Evolutionary conservation across 768 basidiomycete genomes (phyloP), one percentile per base, ranked within the genome.

Genomic region (Basidioascus undulatus): DNA sequence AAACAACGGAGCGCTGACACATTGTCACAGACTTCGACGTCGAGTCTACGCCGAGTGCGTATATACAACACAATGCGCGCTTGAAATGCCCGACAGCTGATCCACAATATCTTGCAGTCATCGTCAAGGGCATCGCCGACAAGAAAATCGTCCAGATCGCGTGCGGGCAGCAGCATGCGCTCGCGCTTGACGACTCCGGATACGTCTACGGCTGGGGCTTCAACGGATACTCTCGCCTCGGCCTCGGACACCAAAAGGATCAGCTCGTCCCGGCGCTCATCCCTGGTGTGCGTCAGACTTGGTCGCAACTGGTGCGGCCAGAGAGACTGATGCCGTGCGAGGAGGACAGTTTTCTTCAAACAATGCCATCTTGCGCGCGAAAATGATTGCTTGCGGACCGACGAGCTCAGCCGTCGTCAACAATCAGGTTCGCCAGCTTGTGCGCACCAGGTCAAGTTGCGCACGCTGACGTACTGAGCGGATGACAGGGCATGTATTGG

Each of bases 201-300:
- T 56, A 72, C 38, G 74, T 80, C 6, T 79, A 77, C 50, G 74
- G 76, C 6, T 86, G 80, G 78, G 82, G 81, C 5, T 82, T 76
- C 53, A 81, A 80, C 43, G 81, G 61, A 8, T 89, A 92, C 55
- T 86, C 83, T 47, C 72, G 89, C 15, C 67, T 87, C 26, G 89
- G 87, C 16, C 65, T 86, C 16, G 80, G 80, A 6, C 75, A 78
- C 49, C 84, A 86, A 55, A 70, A 74, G 23, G 83, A 86, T 47
- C 67, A 64, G 1, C 61, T 94, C 31, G 65, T 70, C 26, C 89
- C 89, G 0, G 81, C 79, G 50, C 52, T 73, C 25, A 77, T 94
- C 10, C 80, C 84, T 2, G 76, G n/a, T n/a, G n/a, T n/a, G n/a
- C n/a, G n/a, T n/a, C n/a, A n/a, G n/a, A n/a, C n/a, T n/a, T n/a